Evolutionary conservation across 352 stramenopile genomes (phyloP).

Genomic region (Saprolegnia diclina): DNA sequence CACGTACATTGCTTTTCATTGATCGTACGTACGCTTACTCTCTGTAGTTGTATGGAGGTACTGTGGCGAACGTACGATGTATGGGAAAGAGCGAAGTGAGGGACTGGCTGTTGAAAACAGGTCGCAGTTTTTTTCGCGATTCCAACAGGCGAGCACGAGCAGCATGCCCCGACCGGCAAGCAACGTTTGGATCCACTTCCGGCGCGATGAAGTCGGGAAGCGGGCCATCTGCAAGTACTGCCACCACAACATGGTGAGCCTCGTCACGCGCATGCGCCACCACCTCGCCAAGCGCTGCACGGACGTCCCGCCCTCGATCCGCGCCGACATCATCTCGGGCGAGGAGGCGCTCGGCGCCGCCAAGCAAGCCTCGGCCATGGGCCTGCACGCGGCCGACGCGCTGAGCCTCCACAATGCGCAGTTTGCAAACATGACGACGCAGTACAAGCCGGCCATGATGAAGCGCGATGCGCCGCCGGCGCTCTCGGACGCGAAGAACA

Average conservation of each 20-base stretch:
- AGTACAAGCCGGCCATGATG: constrained; percentile 3
- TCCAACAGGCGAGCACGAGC: neutral
- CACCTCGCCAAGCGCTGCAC: constrained; percentile 57
- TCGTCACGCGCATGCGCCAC: constrained; percentile 58
- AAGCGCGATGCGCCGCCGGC: neutral
- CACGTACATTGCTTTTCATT: too few species aligned
- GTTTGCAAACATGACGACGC: neutral
- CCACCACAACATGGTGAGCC: constrained; percentile 63
- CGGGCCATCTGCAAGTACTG: constrained; percentile 73
- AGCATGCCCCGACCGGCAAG: constrained; percentile 57
- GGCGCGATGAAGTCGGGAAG: constrained; percentile 47
- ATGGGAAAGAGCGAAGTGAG: neutral
- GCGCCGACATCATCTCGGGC: constrained; percentile 44
- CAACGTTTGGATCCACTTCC: constrained; percentile 58
- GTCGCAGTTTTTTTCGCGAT: neutral
- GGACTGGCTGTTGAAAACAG: constrained; percentile 14
- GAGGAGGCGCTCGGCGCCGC: constrained; percentile 31
- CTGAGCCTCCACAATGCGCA: neutral
- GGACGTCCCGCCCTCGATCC: constrained; percentile 42
- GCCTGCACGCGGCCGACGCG: neutral
- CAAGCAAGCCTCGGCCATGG: constrained; percentile 35
- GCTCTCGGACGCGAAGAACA: neutral
- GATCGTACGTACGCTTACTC: neutral
- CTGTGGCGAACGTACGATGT: neutral
- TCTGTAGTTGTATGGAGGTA: neutral